These are phyloP conservation scores for Yarrowia sp. DNA, from an alignment of 805 yeast species.

Conservation along the genomic window DNA sequence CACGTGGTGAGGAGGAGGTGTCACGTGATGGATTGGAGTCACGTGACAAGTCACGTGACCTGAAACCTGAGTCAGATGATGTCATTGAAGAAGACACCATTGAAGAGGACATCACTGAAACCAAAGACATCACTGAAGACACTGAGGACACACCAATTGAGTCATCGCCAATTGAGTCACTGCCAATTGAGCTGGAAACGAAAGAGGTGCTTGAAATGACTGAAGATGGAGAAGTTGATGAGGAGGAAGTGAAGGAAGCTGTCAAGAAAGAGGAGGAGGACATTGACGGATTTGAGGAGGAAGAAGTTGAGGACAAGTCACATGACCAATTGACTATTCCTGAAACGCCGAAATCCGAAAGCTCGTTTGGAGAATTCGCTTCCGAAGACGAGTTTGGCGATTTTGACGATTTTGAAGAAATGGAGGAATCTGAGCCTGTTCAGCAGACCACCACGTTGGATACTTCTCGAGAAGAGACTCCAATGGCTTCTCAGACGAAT, in stretches of 20 bases:
- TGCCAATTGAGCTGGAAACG: background rate
- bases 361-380: slow-evolving; percentile 19
- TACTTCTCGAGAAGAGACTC: slow-evolving; percentile 27
- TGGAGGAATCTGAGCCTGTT: slow-evolving; percentile 40
- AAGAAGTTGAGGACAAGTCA: background rate
- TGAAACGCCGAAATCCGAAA: background rate
- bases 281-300: background rate
- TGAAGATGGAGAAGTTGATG: background rate
- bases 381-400: slow-evolving; percentile 47
- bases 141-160: background rate
- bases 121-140: background rate
- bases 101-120: background rate
- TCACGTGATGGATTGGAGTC: background rate
- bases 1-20: background rate
- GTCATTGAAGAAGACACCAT: background rate
- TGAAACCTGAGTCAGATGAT: background rate
- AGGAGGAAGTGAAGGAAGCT: background rate
- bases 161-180: no score
- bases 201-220: slow-evolving; percentile 21
- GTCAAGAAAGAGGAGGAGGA: background rate
- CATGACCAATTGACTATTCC: background rate
- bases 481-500: slow-evolving; percentile 16
- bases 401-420: slow-evolving; percentile 51
- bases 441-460: background rate
- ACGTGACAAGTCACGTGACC: background rate